phyloP scores from a whole-genome alignment of 2,329 filamentous ascomycete species.

The Colletotrichum spinosum region DNA sequence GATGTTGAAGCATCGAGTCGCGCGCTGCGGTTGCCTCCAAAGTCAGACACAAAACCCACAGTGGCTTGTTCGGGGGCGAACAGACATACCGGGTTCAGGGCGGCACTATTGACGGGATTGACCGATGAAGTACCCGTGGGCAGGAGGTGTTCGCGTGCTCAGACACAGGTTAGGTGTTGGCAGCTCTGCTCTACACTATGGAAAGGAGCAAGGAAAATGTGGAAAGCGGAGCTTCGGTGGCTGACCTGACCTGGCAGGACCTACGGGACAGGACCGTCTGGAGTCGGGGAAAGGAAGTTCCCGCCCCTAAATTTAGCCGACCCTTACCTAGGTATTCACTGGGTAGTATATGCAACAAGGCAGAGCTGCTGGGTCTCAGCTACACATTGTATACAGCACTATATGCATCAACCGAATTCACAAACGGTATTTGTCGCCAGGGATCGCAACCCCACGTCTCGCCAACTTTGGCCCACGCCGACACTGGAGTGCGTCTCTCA shows the following conservation, averaged over 20 bases:
- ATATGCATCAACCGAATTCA: neutral
- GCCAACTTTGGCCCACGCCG: too few species aligned
- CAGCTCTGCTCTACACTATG: neutral
- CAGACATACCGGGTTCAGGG: slow-evolving; percentile 24
- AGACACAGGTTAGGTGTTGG: neutral
- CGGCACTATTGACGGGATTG: slow-evolving; percentile 23
- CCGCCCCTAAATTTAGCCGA: slow-evolving; percentile 35
- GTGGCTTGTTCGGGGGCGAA: slow-evolving; percentile 15
- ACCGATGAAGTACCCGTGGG: slow-evolving; percentile 23
- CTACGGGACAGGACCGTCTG: slow-evolving; percentile 9
- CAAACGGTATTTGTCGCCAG: neutral
- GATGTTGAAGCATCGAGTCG: slow-evolving; percentile 36
- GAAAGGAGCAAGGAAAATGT: slow-evolving; percentile 10
- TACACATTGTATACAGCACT: neutral
- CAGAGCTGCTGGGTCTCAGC: neutral
- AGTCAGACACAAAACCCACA: slow-evolving; percentile 25
- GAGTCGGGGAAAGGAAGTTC: slow-evolving; percentile 37
- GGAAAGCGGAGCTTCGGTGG: slow-evolving; percentile 30
- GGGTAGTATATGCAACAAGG: slow-evolving; percentile 9
- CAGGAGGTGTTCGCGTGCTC: slow-evolving; percentile 19
- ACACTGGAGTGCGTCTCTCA: too few species aligned
- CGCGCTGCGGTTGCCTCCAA: slow-evolving; percentile 7
- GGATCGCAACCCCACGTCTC: neutral
- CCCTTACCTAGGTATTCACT: slow-evolving; percentile 6
- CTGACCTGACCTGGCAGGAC: slow-evolving; percentile 9